phyloP scores from a whole-genome alignment of 108 stramenopile species.

The Nitzschia palea region DNA sequence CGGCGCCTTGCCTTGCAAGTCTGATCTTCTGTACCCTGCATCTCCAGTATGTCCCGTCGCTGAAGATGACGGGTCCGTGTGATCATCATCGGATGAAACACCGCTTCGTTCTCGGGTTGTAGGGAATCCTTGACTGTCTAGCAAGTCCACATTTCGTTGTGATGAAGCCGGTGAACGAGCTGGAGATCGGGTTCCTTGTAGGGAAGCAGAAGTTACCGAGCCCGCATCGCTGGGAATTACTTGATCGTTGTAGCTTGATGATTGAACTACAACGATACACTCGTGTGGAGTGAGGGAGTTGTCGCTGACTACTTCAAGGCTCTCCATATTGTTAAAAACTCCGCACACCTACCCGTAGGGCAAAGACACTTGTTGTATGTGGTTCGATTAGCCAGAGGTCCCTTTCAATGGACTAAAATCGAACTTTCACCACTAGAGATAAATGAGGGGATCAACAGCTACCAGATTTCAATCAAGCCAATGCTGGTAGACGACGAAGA shows the following conservation, averaged over 20 bases:
- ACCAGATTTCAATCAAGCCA: too few species aligned
- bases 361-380: too few species aligned
- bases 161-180: conserved; percentile 1
- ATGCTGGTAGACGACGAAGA: too few species aligned
- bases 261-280: not conserved
- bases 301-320: not conserved
- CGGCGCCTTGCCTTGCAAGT: conserved; percentile 3
- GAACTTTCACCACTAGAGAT: too few species aligned
- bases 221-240: not conserved
- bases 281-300: not conserved
- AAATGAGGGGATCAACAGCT: too few species aligned
- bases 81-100: conserved; percentile 30
- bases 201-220: conserved; percentile 4
- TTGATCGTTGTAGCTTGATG: conserved; percentile 4
- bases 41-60: conserved; percentile 12
- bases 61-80: conserved; percentile 34
- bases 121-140: conserved; percentile 11
- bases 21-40: conserved; percentile 16
- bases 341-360: too few species aligned
- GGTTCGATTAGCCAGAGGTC: too few species aligned
- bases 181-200: conserved; percentile 5
- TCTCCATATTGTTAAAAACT: conserved; percentile 1
- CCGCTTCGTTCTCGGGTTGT: conserved; percentile 6
- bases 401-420: too few species aligned
- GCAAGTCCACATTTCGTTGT: not conserved